Conservation (phyloP, 495 filamentous ascomycete genomes). For the Halenospora varia region DNA sequence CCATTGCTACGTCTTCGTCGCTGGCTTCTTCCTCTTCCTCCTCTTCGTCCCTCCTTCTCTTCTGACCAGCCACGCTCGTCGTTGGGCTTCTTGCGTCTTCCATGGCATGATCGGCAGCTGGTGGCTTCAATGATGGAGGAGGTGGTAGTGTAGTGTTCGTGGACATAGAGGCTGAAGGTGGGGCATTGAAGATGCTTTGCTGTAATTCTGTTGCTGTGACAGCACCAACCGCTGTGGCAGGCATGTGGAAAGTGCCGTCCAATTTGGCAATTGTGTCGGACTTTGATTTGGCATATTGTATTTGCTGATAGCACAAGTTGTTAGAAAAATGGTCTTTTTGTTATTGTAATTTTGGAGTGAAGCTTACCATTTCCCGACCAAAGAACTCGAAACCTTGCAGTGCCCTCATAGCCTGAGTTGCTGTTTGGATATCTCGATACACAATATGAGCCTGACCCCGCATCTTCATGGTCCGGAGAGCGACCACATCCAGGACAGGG, state of each 20-base stretch:
- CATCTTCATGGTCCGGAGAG: conserved; percentile 83
- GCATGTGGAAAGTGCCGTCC: conserved; percentile 79
- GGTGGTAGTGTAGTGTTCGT: conserved; percentile 38
- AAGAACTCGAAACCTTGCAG: conserved; percentile 85
- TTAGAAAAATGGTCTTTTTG: conserved; percentile 1
- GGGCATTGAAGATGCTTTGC: conserved; percentile 75
- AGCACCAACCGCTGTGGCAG: conserved; percentile 47
- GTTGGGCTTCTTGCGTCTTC: conserved; percentile 39
- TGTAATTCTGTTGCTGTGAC: conserved; percentile 69
- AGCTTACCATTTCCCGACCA: conserved; percentile 77
- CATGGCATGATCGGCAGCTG: conserved; percentile 35
- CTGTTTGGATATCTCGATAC: conserved; percentile 79
- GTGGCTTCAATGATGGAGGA: conserved; percentile 37
- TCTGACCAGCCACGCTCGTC: conserved; percentile 42
- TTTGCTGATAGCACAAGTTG: conserved; percentile 54
- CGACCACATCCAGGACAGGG: conserved; percentile 88
- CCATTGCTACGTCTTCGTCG: conserved; percentile 69
- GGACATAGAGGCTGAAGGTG: conserved; percentile 41
- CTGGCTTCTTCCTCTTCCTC: conserved; percentile 48
- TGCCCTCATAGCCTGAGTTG: conserved; percentile 84
- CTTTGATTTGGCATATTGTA: conserved; percentile 81
- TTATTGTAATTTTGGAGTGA: neutral
- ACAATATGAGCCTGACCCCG: conserved; percentile 93
- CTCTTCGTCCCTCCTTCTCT: conserved; percentile 71
- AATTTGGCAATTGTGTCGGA: conserved; percentile 84